phyloP scores from a whole-genome alignment of 202 grass and related monocot genomes.

The Cymbopogon flexuosus region DNA sequence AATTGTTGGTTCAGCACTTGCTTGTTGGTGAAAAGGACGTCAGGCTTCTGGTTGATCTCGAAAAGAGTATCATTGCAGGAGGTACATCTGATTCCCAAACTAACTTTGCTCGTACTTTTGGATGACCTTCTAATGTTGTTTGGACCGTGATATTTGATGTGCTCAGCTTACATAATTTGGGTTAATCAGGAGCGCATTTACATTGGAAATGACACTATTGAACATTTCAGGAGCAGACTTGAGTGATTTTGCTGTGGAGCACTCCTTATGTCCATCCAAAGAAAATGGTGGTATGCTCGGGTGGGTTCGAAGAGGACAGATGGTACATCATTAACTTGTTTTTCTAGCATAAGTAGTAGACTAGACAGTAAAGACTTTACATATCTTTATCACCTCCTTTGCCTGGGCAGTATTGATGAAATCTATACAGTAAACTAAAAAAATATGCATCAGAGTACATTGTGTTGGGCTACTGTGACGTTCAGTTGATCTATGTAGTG shows the following conservation, averaged over 20 bases:
- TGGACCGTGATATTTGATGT: neutral
- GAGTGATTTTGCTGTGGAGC: slow-evolving; percentile 82
- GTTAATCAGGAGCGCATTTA: neutral
- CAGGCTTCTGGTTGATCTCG: slow-evolving; percentile 75
- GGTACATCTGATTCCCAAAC: slow-evolving; percentile 34
- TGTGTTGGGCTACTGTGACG: neutral
- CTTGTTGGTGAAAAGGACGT: slow-evolving; percentile 79
- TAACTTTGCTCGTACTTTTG: neutral
- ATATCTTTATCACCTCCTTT: neutral
- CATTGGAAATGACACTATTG: neutral
- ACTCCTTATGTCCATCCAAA: slow-evolving; percentile 93
- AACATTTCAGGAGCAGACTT: slow-evolving; percentile 68
- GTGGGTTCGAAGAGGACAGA: slow-evolving; percentile 86
- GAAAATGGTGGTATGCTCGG: slow-evolving; percentile 96
- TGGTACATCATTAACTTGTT: slow-evolving; percentile 48
- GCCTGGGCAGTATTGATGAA: neutral
- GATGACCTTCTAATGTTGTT: neutral
- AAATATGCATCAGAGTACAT: neutral
- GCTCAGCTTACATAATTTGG: neutral
- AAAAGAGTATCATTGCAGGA: slow-evolving; percentile 62
- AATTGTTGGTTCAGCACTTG: slow-evolving; percentile 86
- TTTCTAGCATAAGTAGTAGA: slow-evolving; percentile 16
- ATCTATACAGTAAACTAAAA: neutral
- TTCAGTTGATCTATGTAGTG: neutral
- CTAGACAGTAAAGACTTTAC: neutral